Conservation (phyloP, 345 rosid species). For the Pistacia vera region DNA sequence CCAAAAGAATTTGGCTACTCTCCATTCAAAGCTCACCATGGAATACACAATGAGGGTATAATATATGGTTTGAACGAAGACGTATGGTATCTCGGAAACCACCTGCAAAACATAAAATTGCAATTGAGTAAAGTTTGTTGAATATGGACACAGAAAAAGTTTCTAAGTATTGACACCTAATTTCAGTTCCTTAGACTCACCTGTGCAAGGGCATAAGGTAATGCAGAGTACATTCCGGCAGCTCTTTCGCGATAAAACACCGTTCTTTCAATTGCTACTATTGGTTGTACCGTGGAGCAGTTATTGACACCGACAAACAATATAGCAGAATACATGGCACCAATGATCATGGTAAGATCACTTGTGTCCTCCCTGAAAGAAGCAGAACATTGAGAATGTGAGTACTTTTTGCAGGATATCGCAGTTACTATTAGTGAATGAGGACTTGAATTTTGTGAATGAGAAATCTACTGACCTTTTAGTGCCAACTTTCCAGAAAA, state of each 20-base stretch:
- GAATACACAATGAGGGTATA: slow-evolving; percentile 69
- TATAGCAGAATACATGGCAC: slow-evolving; percentile 70
- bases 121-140: too few species aligned
- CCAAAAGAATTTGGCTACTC: slow-evolving; percentile 72
- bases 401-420: background rate
- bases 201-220: slow-evolving; percentile 74
- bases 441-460: background rate
- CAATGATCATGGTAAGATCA: slow-evolving; percentile 64
- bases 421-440: too few species aligned
- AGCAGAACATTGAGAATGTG: background rate
- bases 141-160: too few species aligned
- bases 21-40: slow-evolving; percentile 85
- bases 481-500: slow-evolving; percentile 64
- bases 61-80: slow-evolving; percentile 61
- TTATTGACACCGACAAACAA: slow-evolving; percentile 69
- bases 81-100: slow-evolving; percentile 65
- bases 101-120: slow-evolving; percentile 51
- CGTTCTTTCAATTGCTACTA: slow-evolving; percentile 67
- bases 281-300: slow-evolving; percentile 65
- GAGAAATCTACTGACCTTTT: slow-evolving; percentile 40
- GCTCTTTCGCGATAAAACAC: slow-evolving; percentile 77
- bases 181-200: slow-evolving; percentile 20
- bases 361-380: slow-evolving; percentile 37
- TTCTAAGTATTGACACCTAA: background rate
- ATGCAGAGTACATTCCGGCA: slow-evolving; percentile 71